Evolutionary conservation across 179 eudicot genomes (phyloP), one percentile per base, ranked within the genome.

Genomic region (Dionaea muscipula): DNA sequence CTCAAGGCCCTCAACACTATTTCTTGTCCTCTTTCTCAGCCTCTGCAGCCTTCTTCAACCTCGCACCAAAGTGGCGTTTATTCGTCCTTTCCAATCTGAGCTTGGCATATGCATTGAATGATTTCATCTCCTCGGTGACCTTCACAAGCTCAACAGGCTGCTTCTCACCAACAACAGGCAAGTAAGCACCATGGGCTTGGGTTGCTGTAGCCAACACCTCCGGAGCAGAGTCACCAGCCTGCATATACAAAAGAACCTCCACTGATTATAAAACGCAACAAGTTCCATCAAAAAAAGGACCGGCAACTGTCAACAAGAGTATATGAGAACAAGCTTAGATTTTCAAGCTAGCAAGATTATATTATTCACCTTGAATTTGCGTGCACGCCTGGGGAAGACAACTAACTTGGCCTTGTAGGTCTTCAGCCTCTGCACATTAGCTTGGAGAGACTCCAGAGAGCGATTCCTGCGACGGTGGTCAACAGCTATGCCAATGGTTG

Each of bases 331-430:
- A 28, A 28, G 35, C 3, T 8, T 28, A 8, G 35, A 3, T 28
- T 28, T 28, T 28, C 3, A 28, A 28, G 35, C 35, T 28, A 3
- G 35, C 5, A 28, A 40, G 50, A 3, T 4, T 45, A 2, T n/a
- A n/a, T 8, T 28, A 8, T 3, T 28, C 9, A 14, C 96, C 96
- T 87, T 87, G 49, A 73, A 51, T 35, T 78, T 84, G 60, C 70
- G 72, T 15, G 78, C 70, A 45, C 68, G 77, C n/a, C 84, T 78
- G 58, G 96, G 96, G 94, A 84, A 87, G 72, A 87, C 83, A 41
- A 87, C 96, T 33, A 87, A 57, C 78, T 85, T 84, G 51, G 94
- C 90, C 73, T 85, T 85, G 80, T 80, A 76, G 15, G 85, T 78
- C 75, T 85, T 85, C 59, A 85, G 66, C 83, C 91, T 72, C 68